A percentile compares a stretch with the other conserved stretches of the same genome.
Evolutionary conservation across 1,284 basidiomycete species (phyloP).

Genomic region (Moesziomyces sp.): DNA sequence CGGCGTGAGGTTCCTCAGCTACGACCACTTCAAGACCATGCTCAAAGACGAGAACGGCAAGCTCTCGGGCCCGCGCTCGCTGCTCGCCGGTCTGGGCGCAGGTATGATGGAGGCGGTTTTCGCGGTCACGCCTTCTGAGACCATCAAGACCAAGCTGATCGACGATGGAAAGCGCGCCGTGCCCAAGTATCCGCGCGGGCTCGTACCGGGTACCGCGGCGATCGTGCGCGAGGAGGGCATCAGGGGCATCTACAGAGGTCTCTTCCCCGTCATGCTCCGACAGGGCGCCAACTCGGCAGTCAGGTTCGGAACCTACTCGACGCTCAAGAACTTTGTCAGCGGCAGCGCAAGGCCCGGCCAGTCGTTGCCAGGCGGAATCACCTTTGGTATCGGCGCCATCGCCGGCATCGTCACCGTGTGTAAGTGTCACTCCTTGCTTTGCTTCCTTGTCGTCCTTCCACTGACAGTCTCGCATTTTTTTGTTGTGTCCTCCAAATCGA

Average conservation of each 20-base stretch:
- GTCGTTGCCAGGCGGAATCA: constrained; percentile 84
- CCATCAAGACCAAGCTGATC: constrained; percentile 99
- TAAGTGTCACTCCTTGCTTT: constrained; percentile 53
- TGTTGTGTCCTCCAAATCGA: neutral
- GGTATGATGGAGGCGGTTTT: constrained; percentile 94
- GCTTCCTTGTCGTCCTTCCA: neutral
- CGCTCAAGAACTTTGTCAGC: constrained; percentile 84
- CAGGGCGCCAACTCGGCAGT: constrained; percentile 98
- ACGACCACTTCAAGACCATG: constrained; percentile 89
- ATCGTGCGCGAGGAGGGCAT: constrained; percentile 87
- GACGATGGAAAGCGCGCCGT: constrained; percentile 87
- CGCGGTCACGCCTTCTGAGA: constrained; percentile 96
- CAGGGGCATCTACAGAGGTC: constrained; percentile 84
- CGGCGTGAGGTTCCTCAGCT: constrained; percentile 87
- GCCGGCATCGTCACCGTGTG: constrained; percentile 96
- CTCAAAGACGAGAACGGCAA: constrained; percentile 75
- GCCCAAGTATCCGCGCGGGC: constrained; percentile 83
- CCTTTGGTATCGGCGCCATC: constrained; percentile 91
- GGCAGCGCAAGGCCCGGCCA: constrained; percentile 85
- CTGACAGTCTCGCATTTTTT: neutral
- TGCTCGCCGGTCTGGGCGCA: constrained; percentile 86
- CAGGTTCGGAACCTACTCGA: constrained; percentile 94
- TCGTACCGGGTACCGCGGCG: constrained; percentile 83
- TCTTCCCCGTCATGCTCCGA: constrained; percentile 95
- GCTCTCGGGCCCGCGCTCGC: constrained; percentile 34